Percentiles rank a stretch among this genome's conserved stretches.
Evolutionary conservation across 2,329 filamentous ascomycete species (phyloP).

Genomic region (Aspergillus sp.): DNA sequence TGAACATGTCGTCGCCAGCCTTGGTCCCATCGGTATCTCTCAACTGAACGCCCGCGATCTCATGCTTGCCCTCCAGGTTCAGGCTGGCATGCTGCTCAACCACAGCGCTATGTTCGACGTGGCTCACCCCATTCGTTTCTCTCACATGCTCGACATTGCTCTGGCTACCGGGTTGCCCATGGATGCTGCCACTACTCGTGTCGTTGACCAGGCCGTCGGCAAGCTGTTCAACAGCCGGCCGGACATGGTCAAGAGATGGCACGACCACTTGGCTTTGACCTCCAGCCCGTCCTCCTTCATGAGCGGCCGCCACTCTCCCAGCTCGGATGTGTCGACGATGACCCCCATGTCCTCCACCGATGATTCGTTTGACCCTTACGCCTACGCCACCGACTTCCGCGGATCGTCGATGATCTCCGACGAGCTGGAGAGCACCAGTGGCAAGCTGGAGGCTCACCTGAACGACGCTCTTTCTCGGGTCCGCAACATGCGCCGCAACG

Average conservation of each 20-base stretch:
- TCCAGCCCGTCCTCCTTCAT: constrained; percentile 51
- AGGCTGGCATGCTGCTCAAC: constrained; percentile 52
- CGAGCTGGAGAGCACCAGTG: constrained; percentile 77
- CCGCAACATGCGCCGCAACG: constrained; percentile 88
- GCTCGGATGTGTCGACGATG: constrained; percentile 52
- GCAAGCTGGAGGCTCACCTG: constrained; percentile 71
- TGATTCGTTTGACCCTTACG: constrained; percentile 89
- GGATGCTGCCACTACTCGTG: constrained; percentile 56
- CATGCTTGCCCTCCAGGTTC: constrained; percentile 63
- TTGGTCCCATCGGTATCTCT: constrained; percentile 62
- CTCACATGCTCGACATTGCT: constrained; percentile 62
- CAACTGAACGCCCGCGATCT: constrained; percentile 56
- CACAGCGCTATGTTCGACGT: constrained; percentile 52
- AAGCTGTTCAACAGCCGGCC: constrained; percentile 53
- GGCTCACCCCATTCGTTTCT: constrained; percentile 61
- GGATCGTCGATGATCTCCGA: constrained; percentile 89
- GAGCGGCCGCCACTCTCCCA: constrained; percentile 43
- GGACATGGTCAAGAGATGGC: constrained; percentile 58
- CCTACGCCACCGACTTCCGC: constrained; percentile 86
- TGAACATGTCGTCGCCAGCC: constrained; percentile 61
- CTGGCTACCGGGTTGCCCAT: constrained; percentile 55
- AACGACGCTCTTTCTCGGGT: constrained; percentile 81
- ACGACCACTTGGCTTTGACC: constrained; percentile 52
- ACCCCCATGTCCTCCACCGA: constrained; percentile 66
- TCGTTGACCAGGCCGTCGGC: constrained; percentile 61